phyloP scores from a whole-genome alignment of 1,139 yeast species.

The Magnusiomyces fungicola region DNA sequence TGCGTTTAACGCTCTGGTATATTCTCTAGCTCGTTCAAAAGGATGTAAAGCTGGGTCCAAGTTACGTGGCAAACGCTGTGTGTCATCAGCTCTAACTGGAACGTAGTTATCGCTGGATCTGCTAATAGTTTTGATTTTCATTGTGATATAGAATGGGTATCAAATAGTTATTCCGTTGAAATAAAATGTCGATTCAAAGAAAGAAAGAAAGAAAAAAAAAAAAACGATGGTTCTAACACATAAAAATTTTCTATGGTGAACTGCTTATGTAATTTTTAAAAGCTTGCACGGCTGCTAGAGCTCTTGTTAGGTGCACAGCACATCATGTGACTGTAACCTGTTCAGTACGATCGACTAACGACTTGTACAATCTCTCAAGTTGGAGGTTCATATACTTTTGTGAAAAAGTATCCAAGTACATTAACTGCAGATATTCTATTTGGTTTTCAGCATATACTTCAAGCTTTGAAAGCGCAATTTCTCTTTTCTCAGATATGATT shows the following conservation, averaged over 20 bases:
- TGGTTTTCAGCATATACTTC: no score
- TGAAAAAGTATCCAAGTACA: no score
- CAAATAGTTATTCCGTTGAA: no score
- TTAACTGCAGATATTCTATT: no score
- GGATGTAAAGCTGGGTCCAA: constrained; percentile 94
- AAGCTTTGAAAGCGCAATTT: no score
- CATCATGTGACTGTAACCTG: no score
- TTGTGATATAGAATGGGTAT: constrained; percentile 2
- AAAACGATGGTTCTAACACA: not conserved
- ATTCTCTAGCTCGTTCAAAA: constrained; percentile 93
- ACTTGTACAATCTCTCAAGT: no score
- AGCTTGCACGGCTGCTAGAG: not conserved
- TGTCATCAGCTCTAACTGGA: constrained; percentile 86
- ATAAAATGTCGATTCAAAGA: not conserved
- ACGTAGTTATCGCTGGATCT: constrained; percentile 87
- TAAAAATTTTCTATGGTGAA: not conserved
- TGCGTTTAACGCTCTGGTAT: constrained; percentile 89
- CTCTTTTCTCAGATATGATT: no score
- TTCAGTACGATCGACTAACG: no score
- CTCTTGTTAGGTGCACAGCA: no score
- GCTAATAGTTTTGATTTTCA: constrained; percentile 85
- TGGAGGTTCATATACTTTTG: no score
- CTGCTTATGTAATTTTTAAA: not conserved
- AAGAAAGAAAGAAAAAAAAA: not conserved
- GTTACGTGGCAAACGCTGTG: constrained; percentile 80